These are phyloP conservation scores for Backusella sp. DNA, from an alignment of 192 early-diverging fungal genomes.

Conservation along the genomic window DNA sequence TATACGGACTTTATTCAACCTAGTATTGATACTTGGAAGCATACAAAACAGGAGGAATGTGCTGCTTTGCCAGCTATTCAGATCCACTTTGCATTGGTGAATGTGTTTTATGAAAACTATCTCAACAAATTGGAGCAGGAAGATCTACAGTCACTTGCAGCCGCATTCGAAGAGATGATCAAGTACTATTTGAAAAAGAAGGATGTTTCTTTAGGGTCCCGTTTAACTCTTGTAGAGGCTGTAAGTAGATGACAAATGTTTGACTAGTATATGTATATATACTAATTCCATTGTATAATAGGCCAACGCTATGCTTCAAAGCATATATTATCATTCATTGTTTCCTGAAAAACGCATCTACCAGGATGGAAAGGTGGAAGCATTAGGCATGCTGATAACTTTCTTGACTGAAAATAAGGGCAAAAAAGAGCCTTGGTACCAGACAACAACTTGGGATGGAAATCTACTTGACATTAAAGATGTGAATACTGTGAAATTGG, in stretches of 20 bases:
- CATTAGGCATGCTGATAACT: neutral
- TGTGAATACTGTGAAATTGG: constrained; percentile 21
- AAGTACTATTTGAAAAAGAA: neutral
- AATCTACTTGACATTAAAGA: neutral
- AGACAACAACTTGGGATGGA: constrained; percentile 19
- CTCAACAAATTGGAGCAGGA: neutral
- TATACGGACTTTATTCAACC: constrained; percentile 9
- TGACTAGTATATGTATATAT: neutral
- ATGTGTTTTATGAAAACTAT: constrained; percentile 28
- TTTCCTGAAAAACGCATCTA: neutral
- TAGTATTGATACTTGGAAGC: neutral
- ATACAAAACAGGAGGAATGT: neutral
- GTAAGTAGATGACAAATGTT: constrained; percentile 7
- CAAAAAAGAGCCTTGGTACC: neutral
- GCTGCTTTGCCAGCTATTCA: constrained; percentile 27
- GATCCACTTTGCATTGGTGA: constrained; percentile 27
- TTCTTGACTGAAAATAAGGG: constrained; percentile 5
- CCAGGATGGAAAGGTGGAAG: neutral
- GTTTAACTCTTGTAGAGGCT: constrained; percentile 4
- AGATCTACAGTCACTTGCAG: neutral
- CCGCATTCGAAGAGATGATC: neutral
- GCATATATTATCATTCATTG: constrained; percentile 18
- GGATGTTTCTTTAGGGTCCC: neutral
- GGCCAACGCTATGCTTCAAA: constrained; percentile 26
- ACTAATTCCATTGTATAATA: neutral